Conservation (phyloP, 1,284 basidiomycete species). For the Puccinia coronata region DNA sequence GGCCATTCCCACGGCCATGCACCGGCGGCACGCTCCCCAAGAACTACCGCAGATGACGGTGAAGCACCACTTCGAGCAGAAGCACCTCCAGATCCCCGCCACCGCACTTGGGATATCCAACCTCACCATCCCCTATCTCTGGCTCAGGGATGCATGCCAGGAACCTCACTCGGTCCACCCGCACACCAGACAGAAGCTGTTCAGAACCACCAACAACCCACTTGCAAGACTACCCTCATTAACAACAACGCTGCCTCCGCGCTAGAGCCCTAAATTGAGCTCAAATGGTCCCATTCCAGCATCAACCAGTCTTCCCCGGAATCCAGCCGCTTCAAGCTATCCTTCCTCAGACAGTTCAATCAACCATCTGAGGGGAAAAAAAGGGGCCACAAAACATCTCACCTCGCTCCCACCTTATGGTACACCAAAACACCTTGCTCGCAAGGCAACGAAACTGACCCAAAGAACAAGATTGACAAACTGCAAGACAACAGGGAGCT, state of each 20-base stretch:
- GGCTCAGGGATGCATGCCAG: slow-evolving; percentile 66
- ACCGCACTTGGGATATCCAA: too few species aligned
- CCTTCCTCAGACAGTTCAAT: too few species aligned
- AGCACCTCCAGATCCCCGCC: too few species aligned
- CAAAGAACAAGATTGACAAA: too few species aligned
- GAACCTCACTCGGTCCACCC: slow-evolving; percentile 69
- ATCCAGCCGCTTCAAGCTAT: too few species aligned
- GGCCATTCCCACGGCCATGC: not conserved
- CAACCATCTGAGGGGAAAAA: not conserved
- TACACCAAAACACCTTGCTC: not conserved
- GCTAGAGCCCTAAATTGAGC: not conserved
- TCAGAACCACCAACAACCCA: slow-evolving; percentile 65
- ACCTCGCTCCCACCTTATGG: too few species aligned
- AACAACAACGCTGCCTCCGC: not conserved
- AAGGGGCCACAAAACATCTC: slow-evolving; percentile 4
- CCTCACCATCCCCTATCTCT: slow-evolving; percentile 56
- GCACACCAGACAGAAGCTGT: slow-evolving; percentile 74
- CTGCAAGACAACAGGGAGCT: not conserved
- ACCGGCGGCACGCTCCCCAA: not conserved
- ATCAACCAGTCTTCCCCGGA: too few species aligned
- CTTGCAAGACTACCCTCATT: slow-evolving; percentile 55
- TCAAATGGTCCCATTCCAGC: slow-evolving; percentile 37
- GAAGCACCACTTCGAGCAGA: not conserved
- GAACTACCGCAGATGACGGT: not conserved
- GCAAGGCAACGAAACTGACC: too few species aligned